Base-by-base conservation (phyloP, 805 yeast genomes). In the Wickerhamiella lipophila region DNA sequence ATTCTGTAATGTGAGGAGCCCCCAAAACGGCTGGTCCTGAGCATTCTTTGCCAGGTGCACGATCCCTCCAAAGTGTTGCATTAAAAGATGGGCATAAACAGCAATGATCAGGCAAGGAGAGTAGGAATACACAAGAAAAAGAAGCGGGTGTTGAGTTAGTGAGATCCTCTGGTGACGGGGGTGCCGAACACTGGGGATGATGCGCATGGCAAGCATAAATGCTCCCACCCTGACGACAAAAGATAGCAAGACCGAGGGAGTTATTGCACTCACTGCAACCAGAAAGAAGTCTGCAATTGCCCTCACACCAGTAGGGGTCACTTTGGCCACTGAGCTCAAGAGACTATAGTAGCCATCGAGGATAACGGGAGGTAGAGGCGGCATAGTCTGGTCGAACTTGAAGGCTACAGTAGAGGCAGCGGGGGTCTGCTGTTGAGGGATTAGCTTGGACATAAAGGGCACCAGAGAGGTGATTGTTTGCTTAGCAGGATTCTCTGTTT, bases 101-200 rank as follows among this genome's bases (percentile, higher is more conserved):
- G 96, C 95, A 51, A 92, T 87, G 35, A 92, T 78, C 51, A 92
- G 79, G 64, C 96, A 85, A 1, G 97, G 97, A 32, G 95, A 83
- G 64, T 84, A 89, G 29, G 95, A 79, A 61, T 88, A 87, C 26
- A 87, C 73, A 54, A 84, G 63, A 30, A 56, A 54, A 34, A 59
- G 41, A 41, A 53, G 42, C 18, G 53, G 52, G 40, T 50, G 42
- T 30, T 52, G 49, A 13, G 51, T 26, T 34, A 35, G 48, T 26
- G 41, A 36, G 26, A 34, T 25, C 22, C 40, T 40, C 8, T 35
- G 49, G 34, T 43, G 51, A 8, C 56, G 47, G 18, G 53, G 55
- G 38, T 53, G 56, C 23, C 50, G 46, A 23, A 83, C 66, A 9
- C 81, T 78, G 1, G 98, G 98, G 18, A 92, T 85, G 53, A 92